Conservation (phyloP, 2,329 filamentous ascomycete species). For the Madurella mycetomatis region DNA sequence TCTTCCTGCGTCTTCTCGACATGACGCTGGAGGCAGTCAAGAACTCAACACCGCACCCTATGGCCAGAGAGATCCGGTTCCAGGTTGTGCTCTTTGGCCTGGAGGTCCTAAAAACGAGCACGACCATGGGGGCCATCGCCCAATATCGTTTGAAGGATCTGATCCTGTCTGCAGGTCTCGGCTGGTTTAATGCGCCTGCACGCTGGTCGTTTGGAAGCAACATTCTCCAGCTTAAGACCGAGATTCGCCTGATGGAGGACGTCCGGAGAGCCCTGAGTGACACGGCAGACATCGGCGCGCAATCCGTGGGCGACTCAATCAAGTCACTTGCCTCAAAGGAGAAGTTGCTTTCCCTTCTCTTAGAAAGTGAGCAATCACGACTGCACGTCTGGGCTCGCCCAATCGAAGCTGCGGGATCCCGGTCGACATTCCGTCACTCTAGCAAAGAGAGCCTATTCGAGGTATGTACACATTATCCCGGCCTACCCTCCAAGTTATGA, state of each 20-base stretch:
- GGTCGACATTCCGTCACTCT: slow-evolving; percentile 36
- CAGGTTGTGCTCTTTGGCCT: slow-evolving; percentile 80
- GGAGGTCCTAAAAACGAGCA: slow-evolving; percentile 69
- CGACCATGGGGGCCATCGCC: slow-evolving; percentile 56
- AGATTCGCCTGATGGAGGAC: slow-evolving; percentile 76
- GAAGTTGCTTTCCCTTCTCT: slow-evolving; percentile 71
- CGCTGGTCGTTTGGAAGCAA: slow-evolving; percentile 97
- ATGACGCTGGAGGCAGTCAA: slow-evolving; percentile 72
- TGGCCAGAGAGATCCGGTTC: slow-evolving; percentile 89
- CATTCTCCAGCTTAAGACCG: slow-evolving; percentile 86
- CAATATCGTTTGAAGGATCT: slow-evolving; percentile 86
- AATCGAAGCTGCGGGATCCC: slow-evolving; percentile 49
- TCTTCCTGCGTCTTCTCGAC: slow-evolving; percentile 77
- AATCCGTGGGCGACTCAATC: slow-evolving; percentile 45
- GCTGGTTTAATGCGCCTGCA: slow-evolving; percentile 81
- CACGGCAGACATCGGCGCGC: slow-evolving; percentile 56
- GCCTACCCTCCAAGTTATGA: too few relatives aligned
- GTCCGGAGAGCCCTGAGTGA: slow-evolving; percentile 63
- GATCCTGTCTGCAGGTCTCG: slow-evolving; percentile 77
- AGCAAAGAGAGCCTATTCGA: slow-evolving; percentile 38
- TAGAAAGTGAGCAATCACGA: slow-evolving; percentile 80
- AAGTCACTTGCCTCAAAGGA: slow-evolving; percentile 74
- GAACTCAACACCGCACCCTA: slow-evolving; percentile 69
- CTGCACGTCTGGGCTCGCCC: slow-evolving; percentile 89
- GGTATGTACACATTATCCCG: slow-evolving; percentile 28